Evolutionary conservation across 371 early-diverging fungal species (phyloP).

Genomic region (Umbelopsis sp.): DNA sequence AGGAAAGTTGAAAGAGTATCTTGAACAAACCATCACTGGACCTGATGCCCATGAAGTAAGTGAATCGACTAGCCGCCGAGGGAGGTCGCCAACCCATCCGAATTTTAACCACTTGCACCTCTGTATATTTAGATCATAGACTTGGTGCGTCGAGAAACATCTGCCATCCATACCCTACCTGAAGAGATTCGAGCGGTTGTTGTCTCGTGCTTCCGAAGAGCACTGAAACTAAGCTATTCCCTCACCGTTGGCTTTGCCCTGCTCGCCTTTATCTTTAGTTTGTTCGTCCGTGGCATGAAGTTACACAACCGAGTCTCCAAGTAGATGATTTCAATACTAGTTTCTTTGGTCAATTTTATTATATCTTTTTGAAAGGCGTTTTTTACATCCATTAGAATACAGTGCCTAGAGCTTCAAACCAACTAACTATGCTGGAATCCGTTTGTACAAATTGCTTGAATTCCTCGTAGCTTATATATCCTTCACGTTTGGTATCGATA

Average conservation of each 20-base stretch:
- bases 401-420: conserved; percentile 75
- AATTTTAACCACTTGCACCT: neutral
- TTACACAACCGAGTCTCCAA: conserved; percentile 8
- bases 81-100: neutral
- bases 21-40: conserved; percentile 37
- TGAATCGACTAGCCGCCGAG: neutral
- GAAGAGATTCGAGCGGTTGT: conserved; percentile 33
- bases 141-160: conserved; percentile 42
- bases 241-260: conserved; percentile 30
- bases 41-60: conserved; percentile 46
- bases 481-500: conserved; percentile 64
- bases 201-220: conserved; percentile 23
- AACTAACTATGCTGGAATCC: conserved; percentile 71
- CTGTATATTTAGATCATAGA: conserved; percentile 31
- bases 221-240: conserved; percentile 29
- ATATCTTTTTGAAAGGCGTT: neutral
- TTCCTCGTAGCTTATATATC: conserved; percentile 76
- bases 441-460: conserved; percentile 71
- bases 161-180: conserved; percentile 33
- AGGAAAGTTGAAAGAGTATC: conserved; percentile 34
- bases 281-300: conserved; percentile 20
- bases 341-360: neutral
- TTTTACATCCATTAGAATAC: conserved; percentile 55
- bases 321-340: neutral
- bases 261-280: conserved; percentile 25